Conservation (phyloP, 78 protist genomes). For the Dictyostelium intermedium region DNA sequence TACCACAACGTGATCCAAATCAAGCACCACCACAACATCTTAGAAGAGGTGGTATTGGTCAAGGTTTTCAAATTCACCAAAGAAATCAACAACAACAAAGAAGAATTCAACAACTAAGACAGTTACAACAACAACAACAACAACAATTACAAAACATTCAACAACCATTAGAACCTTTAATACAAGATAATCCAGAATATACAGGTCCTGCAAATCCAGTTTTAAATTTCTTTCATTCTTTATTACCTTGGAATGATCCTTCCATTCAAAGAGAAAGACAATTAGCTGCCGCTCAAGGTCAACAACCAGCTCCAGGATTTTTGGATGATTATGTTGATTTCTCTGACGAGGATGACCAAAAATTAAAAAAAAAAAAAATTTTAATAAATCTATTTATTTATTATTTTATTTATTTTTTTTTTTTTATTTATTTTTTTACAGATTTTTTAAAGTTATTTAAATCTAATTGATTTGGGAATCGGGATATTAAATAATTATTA, state of each 20-base stretch:
- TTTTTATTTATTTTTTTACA: not conserved
- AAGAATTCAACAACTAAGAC: not conserved
- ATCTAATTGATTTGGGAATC: not conserved
- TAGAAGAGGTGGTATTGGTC: constrained; percentile 56
- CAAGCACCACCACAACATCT: constrained; percentile 28
- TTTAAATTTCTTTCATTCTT: constrained; percentile 45
- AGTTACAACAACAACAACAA: constrained; percentile 3
- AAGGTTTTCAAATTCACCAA: constrained; percentile 47
- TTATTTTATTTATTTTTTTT: not conserved
- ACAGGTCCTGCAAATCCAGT: constrained; percentile 27
- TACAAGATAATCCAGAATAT: constrained; percentile 7
- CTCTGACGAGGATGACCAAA: constrained; percentile 33
- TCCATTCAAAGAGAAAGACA: not conserved
- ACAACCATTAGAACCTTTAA: constrained; percentile 17
- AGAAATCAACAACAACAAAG: constrained; percentile 16
- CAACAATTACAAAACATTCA: not conserved
- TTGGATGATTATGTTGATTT: constrained; percentile 67
- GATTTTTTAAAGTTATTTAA: not conserved
- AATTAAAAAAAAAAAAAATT: not conserved
- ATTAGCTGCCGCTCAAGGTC: not conserved
- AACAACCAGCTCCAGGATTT: constrained; percentile 54
- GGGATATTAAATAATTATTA: not conserved
- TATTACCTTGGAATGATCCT: constrained; percentile 57
- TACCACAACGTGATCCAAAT: constrained; percentile 30
- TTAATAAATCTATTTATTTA: no score